Percentiles rank a stretch among this genome's conserved stretches.
Conservation (phyloP, 169 alveolate species). For the Eimeria praecox region DNA sequence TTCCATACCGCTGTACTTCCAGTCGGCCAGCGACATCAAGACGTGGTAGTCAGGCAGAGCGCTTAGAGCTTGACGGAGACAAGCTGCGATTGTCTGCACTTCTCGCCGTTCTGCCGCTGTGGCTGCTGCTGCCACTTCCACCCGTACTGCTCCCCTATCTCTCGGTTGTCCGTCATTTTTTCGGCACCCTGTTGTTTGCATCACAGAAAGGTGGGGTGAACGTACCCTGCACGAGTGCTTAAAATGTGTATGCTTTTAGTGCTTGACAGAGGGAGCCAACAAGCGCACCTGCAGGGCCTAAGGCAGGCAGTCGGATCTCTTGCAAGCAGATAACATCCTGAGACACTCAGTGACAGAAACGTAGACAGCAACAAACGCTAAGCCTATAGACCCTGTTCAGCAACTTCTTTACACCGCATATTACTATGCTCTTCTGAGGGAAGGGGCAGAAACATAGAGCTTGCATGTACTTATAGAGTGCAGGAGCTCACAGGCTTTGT, state of each 20-base stretch:
- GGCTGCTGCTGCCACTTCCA: neutral
- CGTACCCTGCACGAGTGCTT: neutral
- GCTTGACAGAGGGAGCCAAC: no score
- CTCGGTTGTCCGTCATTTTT: slow-evolving; percentile 7
- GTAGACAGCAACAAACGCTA: neutral
- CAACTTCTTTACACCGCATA: neutral
- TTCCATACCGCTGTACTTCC: slow-evolving; percentile 71
- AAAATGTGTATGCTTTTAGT: no score
- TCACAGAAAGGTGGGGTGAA: neutral
- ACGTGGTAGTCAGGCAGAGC: slow-evolving; percentile 24
- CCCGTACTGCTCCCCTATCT: slow-evolving; percentile 4
- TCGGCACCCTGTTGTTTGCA: slow-evolving; percentile 4
- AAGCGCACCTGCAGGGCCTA: slow-evolving; percentile 59
- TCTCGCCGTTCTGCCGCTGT: neutral
- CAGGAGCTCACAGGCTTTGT: slow-evolving; percentile 22
- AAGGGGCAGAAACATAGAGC: neutral
- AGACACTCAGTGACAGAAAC: neutral
- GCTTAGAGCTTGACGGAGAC: neutral
- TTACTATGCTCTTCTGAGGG: neutral
- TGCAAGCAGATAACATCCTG: slow-evolving; percentile 76
- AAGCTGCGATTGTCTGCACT: neutral
- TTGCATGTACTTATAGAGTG: no score
- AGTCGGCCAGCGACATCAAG: slow-evolving; percentile 75
- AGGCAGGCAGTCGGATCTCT: slow-evolving; percentile 70
- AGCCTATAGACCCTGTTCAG: neutral